Conservation (phyloP, 164 flowering plant genomes). For the Vitis riparia region DNA sequence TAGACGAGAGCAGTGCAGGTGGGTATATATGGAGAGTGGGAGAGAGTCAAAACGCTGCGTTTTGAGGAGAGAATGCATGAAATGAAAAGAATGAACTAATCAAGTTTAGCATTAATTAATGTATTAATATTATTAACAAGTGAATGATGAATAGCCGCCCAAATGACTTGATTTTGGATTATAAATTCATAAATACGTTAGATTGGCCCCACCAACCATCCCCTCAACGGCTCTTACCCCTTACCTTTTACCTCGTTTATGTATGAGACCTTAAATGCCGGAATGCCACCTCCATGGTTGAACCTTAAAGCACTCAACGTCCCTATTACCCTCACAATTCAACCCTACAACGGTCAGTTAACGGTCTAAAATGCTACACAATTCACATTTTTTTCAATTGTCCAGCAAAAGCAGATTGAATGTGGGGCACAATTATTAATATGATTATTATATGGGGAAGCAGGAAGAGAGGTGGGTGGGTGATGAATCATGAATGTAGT, state of each 20-base stretch:
- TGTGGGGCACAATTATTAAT: not conserved
- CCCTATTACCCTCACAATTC: too few species aligned
- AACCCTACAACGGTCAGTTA: too few species aligned
- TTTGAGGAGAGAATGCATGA: not conserved
- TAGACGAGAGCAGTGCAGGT: not conserved
- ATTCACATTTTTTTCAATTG: too few species aligned
- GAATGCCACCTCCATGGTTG: too few species aligned
- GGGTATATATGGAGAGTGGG: not conserved
- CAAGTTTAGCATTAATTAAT: too few species aligned
- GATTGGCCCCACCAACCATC: conserved; percentile 19
- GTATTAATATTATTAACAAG: not conserved
- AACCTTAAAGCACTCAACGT: too few species aligned
- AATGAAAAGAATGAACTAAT: not conserved
- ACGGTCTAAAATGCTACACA: too few species aligned
- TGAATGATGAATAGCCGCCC: conserved; percentile 17
- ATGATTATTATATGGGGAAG: not conserved
- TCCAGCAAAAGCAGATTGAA: too few species aligned
- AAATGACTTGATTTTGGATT: conserved; percentile 8
- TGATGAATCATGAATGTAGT: conserved; percentile 4
- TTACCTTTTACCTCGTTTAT: too few species aligned
- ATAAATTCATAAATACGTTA: not conserved
- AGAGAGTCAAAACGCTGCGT: not conserved
- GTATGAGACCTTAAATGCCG: too few species aligned
- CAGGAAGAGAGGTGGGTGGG: not conserved
- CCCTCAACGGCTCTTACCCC: conserved; percentile 7